phyloP scores from a whole-genome alignment of 1,139 yeast genomes.

The Hansenula lynferdii region DNA sequence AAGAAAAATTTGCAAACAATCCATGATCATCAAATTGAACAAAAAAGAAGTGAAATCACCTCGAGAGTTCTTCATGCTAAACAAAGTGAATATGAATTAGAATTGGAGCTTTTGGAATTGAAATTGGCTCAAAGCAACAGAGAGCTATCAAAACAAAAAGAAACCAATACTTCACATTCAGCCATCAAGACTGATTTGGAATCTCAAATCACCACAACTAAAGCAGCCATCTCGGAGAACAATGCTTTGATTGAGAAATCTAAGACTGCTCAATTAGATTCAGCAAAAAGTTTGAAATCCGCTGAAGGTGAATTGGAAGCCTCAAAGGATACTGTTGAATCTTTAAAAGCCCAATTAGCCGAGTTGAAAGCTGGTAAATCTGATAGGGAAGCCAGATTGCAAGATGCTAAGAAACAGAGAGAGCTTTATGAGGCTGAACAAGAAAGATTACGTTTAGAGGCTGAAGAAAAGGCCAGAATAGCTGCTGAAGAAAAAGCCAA shows the following conservation, averaged over 20 bases:
- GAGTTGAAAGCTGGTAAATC: conserved; percentile 39
- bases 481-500: conserved; percentile 6
- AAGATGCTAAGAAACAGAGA: conserved; percentile 38
- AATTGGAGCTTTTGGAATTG: conserved; percentile 17
- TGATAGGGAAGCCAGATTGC: conserved; percentile 35
- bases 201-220: conserved; percentile 12
- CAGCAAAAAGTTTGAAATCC: conserved; percentile 19
- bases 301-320: conserved; percentile 28
- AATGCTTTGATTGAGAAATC: conserved; percentile 33
- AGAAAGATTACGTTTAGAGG: conserved; percentile 15
- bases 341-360: conserved; percentile 40
- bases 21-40: conserved; percentile 15
- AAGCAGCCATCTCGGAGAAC: conserved; percentile 16
- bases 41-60: conserved; percentile 19
- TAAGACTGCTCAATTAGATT: conserved; percentile 33
- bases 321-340: conserved; percentile 31
- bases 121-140: conserved; percentile 21
- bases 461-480: conserved; percentile 8
- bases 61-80: conserved; percentile 21
- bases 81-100: conserved; percentile 20
- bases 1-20: conserved; percentile 13
- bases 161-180: conserved; percentile 12
- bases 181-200: conserved; percentile 16
- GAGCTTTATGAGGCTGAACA: conserved; percentile 28
- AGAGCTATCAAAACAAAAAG: conserved; percentile 18